Conservation (phyloP, 2,329 filamentous ascomycete genomes). For the Dryadomyces quercus-mongolicae region DNA sequence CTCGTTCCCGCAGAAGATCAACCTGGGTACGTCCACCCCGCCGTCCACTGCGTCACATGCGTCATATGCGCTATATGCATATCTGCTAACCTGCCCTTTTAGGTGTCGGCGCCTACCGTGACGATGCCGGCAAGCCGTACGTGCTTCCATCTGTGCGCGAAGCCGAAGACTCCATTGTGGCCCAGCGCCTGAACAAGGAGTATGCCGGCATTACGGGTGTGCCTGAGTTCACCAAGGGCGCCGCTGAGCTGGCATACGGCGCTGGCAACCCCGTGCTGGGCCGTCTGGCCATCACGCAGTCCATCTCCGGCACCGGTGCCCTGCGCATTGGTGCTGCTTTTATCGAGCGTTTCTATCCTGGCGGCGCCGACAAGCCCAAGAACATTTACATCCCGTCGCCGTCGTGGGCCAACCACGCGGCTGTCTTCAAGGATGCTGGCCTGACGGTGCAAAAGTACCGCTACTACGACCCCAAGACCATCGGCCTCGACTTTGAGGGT, state of each 20-base stretch:
- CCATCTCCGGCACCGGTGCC: constrained; percentile 95
- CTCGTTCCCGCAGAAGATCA: constrained; percentile 89
- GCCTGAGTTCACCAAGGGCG: constrained; percentile 84
- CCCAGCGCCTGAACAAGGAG: constrained; percentile 79
- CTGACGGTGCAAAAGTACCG: constrained; percentile 89
- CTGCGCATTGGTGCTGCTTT: constrained; percentile 91
- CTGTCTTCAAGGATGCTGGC: constrained; percentile 88
- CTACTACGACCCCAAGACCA: constrained; percentile 99
- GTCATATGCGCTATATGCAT: too few relatives aligned
- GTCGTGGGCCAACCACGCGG: constrained; percentile 96
- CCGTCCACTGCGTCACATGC: too few relatives aligned
- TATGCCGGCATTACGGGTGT: constrained; percentile 97
- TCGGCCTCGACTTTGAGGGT: constrained; percentile 93
- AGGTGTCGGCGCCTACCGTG: constrained; percentile 96
- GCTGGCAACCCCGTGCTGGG: constrained; percentile 59
- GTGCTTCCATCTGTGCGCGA: constrained; percentile 86
- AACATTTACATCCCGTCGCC: constrained; percentile 93
- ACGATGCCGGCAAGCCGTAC: constrained; percentile 95
- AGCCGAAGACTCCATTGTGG: constrained; percentile 78
- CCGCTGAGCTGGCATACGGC: constrained; percentile 84
- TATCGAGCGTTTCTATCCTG: constrained; percentile 81
- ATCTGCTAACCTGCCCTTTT: constrained; percentile 7
- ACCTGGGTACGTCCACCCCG: constrained; percentile 51
- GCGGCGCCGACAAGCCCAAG: constrained; percentile 48
- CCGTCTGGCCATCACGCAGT: constrained; percentile 86